Conservation (phyloP, 345 rosid genomes). For the Euphorbia lathyris region DNA sequence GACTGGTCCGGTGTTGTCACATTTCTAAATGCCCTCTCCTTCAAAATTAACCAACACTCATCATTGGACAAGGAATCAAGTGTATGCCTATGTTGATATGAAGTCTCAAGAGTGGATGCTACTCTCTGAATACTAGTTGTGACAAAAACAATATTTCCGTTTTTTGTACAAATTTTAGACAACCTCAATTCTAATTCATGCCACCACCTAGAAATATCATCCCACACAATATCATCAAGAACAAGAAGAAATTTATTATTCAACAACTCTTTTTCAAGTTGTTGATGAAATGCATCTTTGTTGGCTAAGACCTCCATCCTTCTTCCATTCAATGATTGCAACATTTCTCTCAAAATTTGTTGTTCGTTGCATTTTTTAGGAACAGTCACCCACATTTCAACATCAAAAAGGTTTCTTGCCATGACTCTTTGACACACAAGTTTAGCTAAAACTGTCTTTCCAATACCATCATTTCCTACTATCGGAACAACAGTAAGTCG, state of each 20-base stretch:
- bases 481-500: conserved; percentile 9
- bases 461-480: conserved; percentile 26
- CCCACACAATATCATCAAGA: too few relatives aligned
- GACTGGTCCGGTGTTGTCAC: background rate
- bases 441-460: conserved; percentile 26
- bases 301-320: too few relatives aligned
- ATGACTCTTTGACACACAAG: background rate
- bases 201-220: too few relatives aligned
- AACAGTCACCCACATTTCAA: background rate
- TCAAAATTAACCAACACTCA: conserved; percentile 23
- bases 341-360: too few relatives aligned
- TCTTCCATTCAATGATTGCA: too few relatives aligned
- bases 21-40: background rate
- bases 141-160: too few relatives aligned
- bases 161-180: too few relatives aligned
- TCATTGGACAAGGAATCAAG: background rate
- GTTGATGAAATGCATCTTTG: too few relatives aligned
- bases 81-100: background rate
- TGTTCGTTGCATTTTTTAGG: too few relatives aligned
- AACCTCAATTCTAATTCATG: too few relatives aligned
- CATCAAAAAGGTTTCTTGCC: background rate
- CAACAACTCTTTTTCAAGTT: too few relatives aligned
- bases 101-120: conserved; percentile 6
- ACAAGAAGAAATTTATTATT: too few relatives aligned
- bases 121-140: conserved; percentile 20